phyloP scores from a whole-genome alignment of 2,329 filamentous ascomycete genomes.

The Neophaeococcomyces mojaviensis region DNA sequence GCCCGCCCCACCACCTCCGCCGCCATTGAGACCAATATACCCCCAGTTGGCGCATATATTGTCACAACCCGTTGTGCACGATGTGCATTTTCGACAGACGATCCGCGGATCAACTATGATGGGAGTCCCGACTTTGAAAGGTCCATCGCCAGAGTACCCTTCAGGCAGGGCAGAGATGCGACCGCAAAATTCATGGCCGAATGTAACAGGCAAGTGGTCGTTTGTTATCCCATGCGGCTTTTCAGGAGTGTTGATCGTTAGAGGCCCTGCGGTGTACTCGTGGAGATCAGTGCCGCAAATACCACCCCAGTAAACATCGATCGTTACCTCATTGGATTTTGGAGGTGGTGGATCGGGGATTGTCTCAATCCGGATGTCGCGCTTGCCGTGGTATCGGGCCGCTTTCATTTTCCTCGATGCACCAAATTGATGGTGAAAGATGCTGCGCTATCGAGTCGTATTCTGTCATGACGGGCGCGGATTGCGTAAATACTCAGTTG shows the following conservation, averaged over 20 bases:
- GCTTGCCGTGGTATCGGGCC: slow-evolving; percentile 37
- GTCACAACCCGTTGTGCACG: slow-evolving; percentile 42
- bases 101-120: slow-evolving; percentile 46
- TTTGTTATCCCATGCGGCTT: slow-evolving; percentile 46
- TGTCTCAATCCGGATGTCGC: slow-evolving; percentile 36
- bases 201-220: slow-evolving; percentile 41
- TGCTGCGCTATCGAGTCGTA: too few species aligned
- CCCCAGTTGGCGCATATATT: slow-evolving; percentile 48
- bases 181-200: slow-evolving; percentile 36
- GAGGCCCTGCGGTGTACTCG: slow-evolving; percentile 40
- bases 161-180: too few species aligned
- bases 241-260: slow-evolving; percentile 35
- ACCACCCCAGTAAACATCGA: slow-evolving; percentile 22
- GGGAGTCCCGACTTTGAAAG: too few species aligned
- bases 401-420: slow-evolving; percentile 33
- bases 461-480: too few species aligned
- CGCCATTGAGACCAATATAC: slow-evolving; percentile 42
- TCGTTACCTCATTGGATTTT: slow-evolving; percentile 34
- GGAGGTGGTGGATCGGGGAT: slow-evolving; percentile 33
- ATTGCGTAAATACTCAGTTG: too few species aligned
- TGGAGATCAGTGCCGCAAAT: slow-evolving; percentile 31
- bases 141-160: too few species aligned
- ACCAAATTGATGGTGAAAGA: too few species aligned
- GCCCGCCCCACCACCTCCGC: slow-evolving; percentile 34
- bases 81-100: slow-evolving; percentile 44